These are phyloP conservation scores for Zymoseptoria pseudotritici DNA, from an alignment of 2,329 filamentous ascomycete genomes.

Conservation along the genomic window DNA sequence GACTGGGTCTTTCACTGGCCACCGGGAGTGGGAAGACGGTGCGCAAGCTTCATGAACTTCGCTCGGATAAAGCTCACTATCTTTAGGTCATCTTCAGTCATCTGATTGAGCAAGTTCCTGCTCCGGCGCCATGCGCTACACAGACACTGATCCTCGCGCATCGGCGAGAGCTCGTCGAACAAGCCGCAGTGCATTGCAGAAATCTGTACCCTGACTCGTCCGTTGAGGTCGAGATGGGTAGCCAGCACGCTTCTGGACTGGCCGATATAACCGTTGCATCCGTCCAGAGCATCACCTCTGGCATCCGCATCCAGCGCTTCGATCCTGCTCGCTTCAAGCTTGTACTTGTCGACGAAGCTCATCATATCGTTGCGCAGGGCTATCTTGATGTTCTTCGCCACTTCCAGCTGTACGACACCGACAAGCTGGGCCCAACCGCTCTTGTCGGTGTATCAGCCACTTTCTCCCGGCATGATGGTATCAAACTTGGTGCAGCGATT, in stretches of 20 bases:
- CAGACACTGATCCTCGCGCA: slow-evolving; percentile 90
- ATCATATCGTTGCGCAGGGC: slow-evolving; percentile 82
- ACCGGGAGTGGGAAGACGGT: slow-evolving; percentile 79
- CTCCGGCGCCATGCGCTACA: slow-evolving; percentile 50
- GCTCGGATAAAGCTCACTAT: background rate
- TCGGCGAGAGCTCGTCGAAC: slow-evolving; percentile 85
- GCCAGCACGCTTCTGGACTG: slow-evolving; percentile 62
- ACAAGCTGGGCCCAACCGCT: slow-evolving; percentile 36
- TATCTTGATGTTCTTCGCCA: slow-evolving; percentile 72
- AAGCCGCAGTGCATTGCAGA: slow-evolving; percentile 79
- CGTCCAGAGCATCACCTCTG: slow-evolving; percentile 73
- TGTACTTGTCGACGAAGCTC: slow-evolving; percentile 88
- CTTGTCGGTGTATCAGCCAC: slow-evolving; percentile 87
- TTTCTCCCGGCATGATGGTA: slow-evolving; percentile 71
- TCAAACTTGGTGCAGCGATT: slow-evolving; percentile 74
- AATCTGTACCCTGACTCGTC: slow-evolving; percentile 70
- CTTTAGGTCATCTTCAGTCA: slow-evolving; percentile 87
- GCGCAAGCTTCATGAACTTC: slow-evolving; percentile 35
- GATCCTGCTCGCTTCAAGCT: slow-evolving; percentile 76
- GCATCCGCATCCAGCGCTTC: slow-evolving; percentile 72
- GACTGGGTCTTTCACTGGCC: slow-evolving; percentile 74
- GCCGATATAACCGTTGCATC: slow-evolving; percentile 95
- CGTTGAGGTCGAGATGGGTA: slow-evolving; percentile 90
- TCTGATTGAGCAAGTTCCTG: slow-evolving; percentile 68
- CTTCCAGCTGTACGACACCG: slow-evolving; percentile 61